Percentiles rank a stretch among this genome's conserved stretches.
Evolutionary conservation across 176 grass and related monocot genomes (phyloP).

Genomic region (Aechmea fasciata): DNA sequence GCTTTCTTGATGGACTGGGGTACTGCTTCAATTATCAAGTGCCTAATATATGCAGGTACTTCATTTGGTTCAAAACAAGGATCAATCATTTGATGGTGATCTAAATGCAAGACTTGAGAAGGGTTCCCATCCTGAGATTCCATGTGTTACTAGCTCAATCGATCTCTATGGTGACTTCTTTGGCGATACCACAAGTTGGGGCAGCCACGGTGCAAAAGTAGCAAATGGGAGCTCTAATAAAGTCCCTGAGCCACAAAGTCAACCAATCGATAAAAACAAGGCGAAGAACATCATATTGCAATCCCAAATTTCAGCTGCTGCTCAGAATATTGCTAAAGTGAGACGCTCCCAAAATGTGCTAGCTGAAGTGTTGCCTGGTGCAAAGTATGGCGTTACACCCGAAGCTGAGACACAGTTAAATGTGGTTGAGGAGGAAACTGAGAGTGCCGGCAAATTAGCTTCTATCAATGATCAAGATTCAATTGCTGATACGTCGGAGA

Average conservation of each 20-base stretch:
- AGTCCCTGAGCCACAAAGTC: constrained; percentile 32
- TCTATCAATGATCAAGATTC: constrained; percentile 39
- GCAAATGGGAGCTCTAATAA: constrained; percentile 35
- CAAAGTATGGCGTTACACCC: constrained; percentile 31
- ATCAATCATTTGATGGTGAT: constrained; percentile 12
- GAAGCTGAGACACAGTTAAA: constrained; percentile 36
- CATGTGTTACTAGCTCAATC: constrained; percentile 49
- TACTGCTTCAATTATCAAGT: constrained; percentile 13
- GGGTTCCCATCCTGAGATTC: constrained; percentile 26
- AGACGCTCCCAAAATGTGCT: constrained; percentile 23
- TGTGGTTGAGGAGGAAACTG: constrained; percentile 57
- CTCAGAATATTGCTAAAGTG: constrained; percentile 26
- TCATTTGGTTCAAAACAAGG: constrained; percentile 25
- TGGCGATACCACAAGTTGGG: constrained; percentile 47
- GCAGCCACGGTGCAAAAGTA: constrained; percentile 31
- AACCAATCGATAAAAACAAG: constrained; percentile 35
- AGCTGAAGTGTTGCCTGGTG: constrained; percentile 19
- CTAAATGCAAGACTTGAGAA: constrained; percentile 24
- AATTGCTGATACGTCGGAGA: constrained; percentile 35
- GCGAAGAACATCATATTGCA: constrained; percentile 39
- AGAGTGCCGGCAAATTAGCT: constrained; percentile 45
- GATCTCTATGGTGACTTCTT: constrained; percentile 81
- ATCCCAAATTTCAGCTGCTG: constrained; percentile 29
- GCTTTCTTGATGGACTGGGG: not conserved
- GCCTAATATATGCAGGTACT: constrained; percentile 35